These are phyloP conservation scores for Termitomyces heimii DNA, from an alignment of 768 basidiomycete species.

Conservation along the genomic window DNA sequence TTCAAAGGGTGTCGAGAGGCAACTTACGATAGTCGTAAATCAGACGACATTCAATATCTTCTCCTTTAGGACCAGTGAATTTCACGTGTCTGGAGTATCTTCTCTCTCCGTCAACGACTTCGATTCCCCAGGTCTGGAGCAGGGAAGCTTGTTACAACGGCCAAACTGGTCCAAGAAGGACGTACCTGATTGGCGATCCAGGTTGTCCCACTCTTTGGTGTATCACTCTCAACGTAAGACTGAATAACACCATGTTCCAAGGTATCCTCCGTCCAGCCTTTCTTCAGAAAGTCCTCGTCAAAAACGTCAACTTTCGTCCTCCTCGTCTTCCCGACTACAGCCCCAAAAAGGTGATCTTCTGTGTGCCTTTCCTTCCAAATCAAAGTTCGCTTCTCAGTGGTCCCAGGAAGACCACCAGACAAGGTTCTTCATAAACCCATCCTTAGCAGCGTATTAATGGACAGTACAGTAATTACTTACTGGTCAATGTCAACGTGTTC, in stretches of 20 bases:
- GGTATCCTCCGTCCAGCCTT: conserved; percentile 35
- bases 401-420: conserved; percentile 55
- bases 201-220: conserved; percentile 48
- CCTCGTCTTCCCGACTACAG: conserved; percentile 47
- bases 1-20: background rate
- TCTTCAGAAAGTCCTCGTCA: conserved; percentile 36
- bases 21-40: conserved; percentile 66
- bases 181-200: conserved; percentile 66
- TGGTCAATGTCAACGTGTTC: conserved; percentile 70
- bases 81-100: conserved; percentile 55
- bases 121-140: conserved; percentile 56
- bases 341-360: conserved; percentile 60
- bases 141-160: background rate
- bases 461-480: background rate
- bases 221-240: conserved; percentile 51
- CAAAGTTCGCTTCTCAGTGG: conserved; percentile 51
- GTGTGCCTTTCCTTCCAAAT: conserved; percentile 47
- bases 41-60: conserved; percentile 50
- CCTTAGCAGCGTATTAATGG: background rate
- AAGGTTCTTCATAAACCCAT: conserved; percentile 26
- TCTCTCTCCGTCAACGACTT: conserved; percentile 51
- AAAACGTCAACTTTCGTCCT: conserved; percentile 43
- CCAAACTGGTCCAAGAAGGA: background rate
- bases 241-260: conserved; percentile 38
- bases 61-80: conserved; percentile 55